Base-by-base conservation (phyloP, 192 early-diverging fungal species). In the Coemansia pectinata region DNA sequence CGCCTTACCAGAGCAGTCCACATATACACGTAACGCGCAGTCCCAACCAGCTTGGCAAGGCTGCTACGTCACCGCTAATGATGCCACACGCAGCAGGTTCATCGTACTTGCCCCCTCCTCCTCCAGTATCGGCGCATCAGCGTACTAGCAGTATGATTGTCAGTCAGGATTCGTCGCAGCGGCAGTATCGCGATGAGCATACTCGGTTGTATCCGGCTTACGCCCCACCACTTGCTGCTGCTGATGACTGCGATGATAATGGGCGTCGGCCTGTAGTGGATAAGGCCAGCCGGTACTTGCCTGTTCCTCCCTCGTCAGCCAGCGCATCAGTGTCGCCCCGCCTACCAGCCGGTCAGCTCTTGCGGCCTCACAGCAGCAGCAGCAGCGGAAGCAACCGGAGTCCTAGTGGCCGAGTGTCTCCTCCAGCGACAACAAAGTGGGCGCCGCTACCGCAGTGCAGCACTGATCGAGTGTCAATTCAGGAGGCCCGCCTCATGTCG, bases 401-500 rank as follows among this genome's bases (percentile, higher is more conserved):
- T n/a, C 59, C 59, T 33, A 34, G 15, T 21, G 34, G 15, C 59
- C 36, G 62, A 6, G 52, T 29, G 25, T 53, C 52, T 4, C 25
- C 52, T 8, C 52, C 52, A 10, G 7, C 52, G 9, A 53, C 52
- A n/a, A 34, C 45, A 50, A 53, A 62, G 38, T 73, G 74, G 79
- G 12, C 23, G 53, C 67, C 79, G 25, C 53, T 67, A 39, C 67
- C 79, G 33, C 67, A 71, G 62, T 60, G 61, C 67, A 77, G 79
- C 64, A 12, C 65, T 27, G 73, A 76, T 33, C 79, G 79, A 34
- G 52, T 81, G 14, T 58, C 74, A 1, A 48, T 64, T 2, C 48
- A 73, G 47, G 79, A 76, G n/a, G 55, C 67, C 11, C 66, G 74
- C 55, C 70, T 76, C 44, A 81, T 81, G 79, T 66, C 70, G n/a